phyloP scores from a whole-genome alignment of 2,329 filamentous ascomycete genomes.

The Coniella vitis region DNA sequence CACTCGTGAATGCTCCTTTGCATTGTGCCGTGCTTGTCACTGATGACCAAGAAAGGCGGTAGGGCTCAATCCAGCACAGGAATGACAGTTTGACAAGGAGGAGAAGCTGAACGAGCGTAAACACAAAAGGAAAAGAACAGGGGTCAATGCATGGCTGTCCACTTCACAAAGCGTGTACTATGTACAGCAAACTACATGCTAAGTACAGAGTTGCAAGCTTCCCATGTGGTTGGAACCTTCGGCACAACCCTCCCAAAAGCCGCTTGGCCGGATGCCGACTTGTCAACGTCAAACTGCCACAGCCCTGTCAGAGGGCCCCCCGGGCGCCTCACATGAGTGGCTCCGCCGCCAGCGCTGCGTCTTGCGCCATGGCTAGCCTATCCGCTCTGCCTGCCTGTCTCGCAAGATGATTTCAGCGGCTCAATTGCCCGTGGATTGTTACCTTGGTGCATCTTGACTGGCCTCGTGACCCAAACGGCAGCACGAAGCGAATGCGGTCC shows the following conservation, averaged over 20 bases:
- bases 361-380: conserved; percentile 16
- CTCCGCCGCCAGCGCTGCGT: conserved; percentile 12
- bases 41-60: no score
- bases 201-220: background rate
- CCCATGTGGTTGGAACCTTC: conserved; percentile 8
- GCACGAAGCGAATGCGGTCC: background rate
- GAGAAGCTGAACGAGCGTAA: no score
- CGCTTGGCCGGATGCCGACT: conserved; percentile 15
- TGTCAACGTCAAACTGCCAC: conserved; percentile 5
- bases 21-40: no score
- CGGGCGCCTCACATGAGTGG: conserved; percentile 1
- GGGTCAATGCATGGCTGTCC: no score
- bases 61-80: no score
- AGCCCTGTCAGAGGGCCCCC: background rate
- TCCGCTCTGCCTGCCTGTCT: background rate
- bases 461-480: background rate
- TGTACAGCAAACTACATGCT: no score
- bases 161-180: no score
- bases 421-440: background rate
- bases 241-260: conserved; percentile 1
- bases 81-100: no score
- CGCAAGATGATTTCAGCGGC: background rate
- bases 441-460: background rate
- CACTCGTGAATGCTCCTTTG: no score
- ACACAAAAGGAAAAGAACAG: no score